These are phyloP conservation scores for Echium plantagineum DNA, from an alignment of 257 asterid genomes.

Conservation along the genomic window DNA sequence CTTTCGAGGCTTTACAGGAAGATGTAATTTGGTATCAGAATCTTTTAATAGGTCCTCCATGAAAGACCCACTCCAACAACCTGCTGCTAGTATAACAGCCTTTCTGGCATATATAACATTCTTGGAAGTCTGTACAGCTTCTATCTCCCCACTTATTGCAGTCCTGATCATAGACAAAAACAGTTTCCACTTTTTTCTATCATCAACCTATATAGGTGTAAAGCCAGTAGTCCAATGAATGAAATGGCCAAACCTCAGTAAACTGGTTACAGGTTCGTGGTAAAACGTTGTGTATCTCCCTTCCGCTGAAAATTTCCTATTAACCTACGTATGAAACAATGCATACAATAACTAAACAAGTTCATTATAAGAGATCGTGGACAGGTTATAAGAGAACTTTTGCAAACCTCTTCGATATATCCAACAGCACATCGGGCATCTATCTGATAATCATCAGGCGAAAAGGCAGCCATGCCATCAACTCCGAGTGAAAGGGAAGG, in stretches of 20 bases:
- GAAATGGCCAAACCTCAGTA: slow-evolving; percentile 36
- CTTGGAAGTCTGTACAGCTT: slow-evolving; percentile 76
- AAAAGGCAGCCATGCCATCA: slow-evolving; percentile 70
- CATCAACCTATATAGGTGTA: neutral
- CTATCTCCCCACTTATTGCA: slow-evolving; percentile 51
- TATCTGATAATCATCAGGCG: slow-evolving; percentile 75
- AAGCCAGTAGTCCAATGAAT: neutral
- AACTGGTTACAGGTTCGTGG: slow-evolving; percentile 73
- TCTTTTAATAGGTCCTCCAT: slow-evolving; percentile 40
- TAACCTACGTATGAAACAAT: slow-evolving; percentile 37
- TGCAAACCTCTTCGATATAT: slow-evolving; percentile 61
- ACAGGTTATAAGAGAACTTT: slow-evolving; percentile 1
- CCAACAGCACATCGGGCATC: slow-evolving; percentile 70
- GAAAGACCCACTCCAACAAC: slow-evolving; percentile 93
- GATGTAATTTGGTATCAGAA: slow-evolving; percentile 40
- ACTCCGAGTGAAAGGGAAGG: slow-evolving; percentile 65
- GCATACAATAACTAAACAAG: neutral
- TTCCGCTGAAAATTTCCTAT: slow-evolving; percentile 54
- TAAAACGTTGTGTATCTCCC: slow-evolving; percentile 90
- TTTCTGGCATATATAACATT: slow-evolving; percentile 44
- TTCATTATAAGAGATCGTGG: neutral
- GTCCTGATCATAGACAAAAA: slow-evolving; percentile 27
- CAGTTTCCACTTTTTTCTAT: neutral
- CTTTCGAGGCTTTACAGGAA: slow-evolving; percentile 96
- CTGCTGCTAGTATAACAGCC: slow-evolving; percentile 84